Evolutionary conservation across 2,329 filamentous ascomycete genomes (phyloP).

Genomic region (Zymoseptoria brevis): DNA sequence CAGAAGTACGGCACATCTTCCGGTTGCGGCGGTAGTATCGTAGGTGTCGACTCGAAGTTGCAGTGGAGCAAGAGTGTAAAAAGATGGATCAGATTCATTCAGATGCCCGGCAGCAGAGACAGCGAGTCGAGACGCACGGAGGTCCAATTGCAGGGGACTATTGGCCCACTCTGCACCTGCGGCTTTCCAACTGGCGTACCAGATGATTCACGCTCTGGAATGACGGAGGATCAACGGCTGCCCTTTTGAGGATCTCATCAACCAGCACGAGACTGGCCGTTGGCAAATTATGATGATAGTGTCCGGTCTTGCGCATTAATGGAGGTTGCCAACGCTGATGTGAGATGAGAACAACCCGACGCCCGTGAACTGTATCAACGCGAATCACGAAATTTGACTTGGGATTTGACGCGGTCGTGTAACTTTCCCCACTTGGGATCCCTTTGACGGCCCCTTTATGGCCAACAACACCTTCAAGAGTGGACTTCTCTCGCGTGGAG

Average conservation of each 20-base stretch:
- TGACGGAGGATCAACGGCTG: neutral
- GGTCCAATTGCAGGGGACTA: neutral
- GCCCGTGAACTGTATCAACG: neutral
- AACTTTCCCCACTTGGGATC: neutral
- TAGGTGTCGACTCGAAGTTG: conserved; percentile 48
- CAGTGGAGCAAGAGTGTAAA: conserved; percentile 6
- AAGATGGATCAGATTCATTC: neutral
- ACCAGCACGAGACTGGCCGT: neutral
- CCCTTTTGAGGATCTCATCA: neutral
- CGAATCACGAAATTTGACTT: neutral
- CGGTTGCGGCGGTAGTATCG: conserved; percentile 1
- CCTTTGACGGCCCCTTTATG: neutral
- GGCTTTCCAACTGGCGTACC: neutral
- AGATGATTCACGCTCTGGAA: neutral
- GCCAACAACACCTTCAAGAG: too few species aligned
- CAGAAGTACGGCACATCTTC: neutral
- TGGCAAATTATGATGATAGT: neutral
- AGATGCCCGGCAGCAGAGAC: neutral
- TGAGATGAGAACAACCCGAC: neutral
- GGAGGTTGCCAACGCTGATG: neutral
- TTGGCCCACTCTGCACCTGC: neutral
- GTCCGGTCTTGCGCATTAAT: neutral
- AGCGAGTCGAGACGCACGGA: neutral
- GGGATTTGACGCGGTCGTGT: neutral
- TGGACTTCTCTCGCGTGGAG: neutral